A percentile compares a stretch with the other conserved stretches of the same genome.
These are phyloP conservation scores for Lenwebbia sp. DNA, from an alignment of 345 rosid species.

Conservation along the genomic window DNA sequence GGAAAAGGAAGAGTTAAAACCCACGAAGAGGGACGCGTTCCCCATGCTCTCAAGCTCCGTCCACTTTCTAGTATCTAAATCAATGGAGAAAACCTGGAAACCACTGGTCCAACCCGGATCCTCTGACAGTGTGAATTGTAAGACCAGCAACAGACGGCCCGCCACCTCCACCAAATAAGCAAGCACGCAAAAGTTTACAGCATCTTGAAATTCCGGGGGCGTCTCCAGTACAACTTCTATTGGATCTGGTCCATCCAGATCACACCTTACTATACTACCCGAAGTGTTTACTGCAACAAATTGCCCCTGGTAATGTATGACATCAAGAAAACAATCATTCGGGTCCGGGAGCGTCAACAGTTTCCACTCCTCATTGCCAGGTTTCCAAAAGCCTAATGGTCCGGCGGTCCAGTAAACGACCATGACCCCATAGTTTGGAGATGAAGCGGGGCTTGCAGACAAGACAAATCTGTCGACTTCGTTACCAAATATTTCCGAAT, in stretches of 20 bases:
- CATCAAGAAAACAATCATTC: not conserved
- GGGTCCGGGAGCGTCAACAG: not conserved
- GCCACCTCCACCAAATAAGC: not conserved
- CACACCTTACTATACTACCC: not conserved
- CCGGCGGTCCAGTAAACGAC: not conserved
- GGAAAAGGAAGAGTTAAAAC: not conserved
- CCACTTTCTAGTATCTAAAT: not conserved
- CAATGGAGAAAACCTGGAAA: not conserved
- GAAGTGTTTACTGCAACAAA: not conserved
- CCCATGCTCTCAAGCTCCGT: not conserved
- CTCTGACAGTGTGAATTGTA: not conserved
- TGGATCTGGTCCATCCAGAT: not conserved
- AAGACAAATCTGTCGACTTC: not conserved
- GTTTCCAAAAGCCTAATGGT: not conserved
- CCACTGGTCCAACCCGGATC: accelerated
- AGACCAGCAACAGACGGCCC: not conserved
- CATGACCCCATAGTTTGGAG: not conserved
- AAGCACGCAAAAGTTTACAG: accelerated
- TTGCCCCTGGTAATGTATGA: not conserved
- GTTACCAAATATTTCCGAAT: too few species aligned
- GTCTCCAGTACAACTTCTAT: not conserved
- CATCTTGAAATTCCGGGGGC: not conserved
- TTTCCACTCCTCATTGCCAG: not conserved
- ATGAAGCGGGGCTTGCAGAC: not conserved
- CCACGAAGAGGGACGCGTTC: not conserved